Evolutionary conservation across 768 basidiomycete species (phyloP).

Genomic region (Mycena sanguinolenta): DNA sequence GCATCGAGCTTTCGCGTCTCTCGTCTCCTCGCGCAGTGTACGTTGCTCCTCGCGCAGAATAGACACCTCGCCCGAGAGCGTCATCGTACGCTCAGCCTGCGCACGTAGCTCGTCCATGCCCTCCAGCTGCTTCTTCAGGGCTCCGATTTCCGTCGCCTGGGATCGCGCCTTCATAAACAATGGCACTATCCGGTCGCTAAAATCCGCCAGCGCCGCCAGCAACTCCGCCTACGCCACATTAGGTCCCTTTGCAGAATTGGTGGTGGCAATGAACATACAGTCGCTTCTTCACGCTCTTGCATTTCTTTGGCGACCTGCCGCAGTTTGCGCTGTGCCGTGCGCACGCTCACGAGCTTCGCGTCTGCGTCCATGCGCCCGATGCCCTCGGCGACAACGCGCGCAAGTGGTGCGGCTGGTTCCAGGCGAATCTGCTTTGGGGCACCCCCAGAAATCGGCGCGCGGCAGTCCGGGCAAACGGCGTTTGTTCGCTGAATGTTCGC

Average conservation of each 20-base stretch:
- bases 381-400: slow-evolving; percentile 46
- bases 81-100: slow-evolving; percentile 37
- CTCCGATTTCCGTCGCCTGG: slow-evolving; percentile 33
- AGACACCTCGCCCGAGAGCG: slow-evolving; percentile 40
- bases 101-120: slow-evolving; percentile 43
- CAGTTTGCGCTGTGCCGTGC: slow-evolving; percentile 52
- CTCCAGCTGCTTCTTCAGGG: slow-evolving; percentile 44
- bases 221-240: slow-evolving; percentile 45
- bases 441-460: slow-evolving; percentile 23
- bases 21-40: not conserved
- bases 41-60: slow-evolving; percentile 31
- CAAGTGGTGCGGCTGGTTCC: slow-evolving; percentile 43
- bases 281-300: slow-evolving; percentile 40
- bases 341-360: slow-evolving; percentile 51
- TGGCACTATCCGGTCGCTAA: slow-evolving; percentile 57
- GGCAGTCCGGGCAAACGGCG: slow-evolving; percentile 40
- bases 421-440: slow-evolving; percentile 45
- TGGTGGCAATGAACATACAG: slow-evolving; percentile 43
- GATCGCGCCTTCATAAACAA: slow-evolving; percentile 42
- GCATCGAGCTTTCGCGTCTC: slow-evolving; percentile 27
- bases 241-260: not conserved
- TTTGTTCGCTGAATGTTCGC: slow-evolving; percentile 36
- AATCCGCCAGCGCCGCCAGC: slow-evolving; percentile 53
- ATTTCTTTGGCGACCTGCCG: slow-evolving; percentile 42
- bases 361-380: slow-evolving; percentile 50